Conservation (phyloP, 2,329 filamentous ascomycete genomes). For the Hypoxylon sp. region DNA sequence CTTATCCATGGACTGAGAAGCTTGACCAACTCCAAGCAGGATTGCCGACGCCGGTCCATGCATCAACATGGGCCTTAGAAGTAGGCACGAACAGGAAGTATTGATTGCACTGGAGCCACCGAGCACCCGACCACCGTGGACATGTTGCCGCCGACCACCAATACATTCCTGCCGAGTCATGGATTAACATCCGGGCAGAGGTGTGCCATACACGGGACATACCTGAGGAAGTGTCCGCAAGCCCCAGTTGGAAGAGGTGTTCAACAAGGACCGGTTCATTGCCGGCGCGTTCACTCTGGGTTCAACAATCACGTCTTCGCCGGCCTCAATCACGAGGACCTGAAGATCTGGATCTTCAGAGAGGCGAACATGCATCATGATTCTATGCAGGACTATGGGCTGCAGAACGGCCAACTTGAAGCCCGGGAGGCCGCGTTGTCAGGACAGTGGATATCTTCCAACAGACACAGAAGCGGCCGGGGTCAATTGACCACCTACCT, state of each 20-base stretch:
- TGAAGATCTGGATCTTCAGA: constrained; percentile 15
- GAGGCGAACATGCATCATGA: too few relatives aligned
- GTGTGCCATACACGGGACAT: constrained; percentile 15
- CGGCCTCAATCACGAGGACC: constrained; percentile 37
- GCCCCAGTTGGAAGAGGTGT: constrained; percentile 26
- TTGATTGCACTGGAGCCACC: constrained; percentile 40
- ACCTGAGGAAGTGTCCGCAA: constrained; percentile 35
- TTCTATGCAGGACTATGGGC: too few relatives aligned
- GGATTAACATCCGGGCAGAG: too few relatives aligned
- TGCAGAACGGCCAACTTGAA: too few relatives aligned
- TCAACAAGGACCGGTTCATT: constrained; percentile 16
- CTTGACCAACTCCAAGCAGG: constrained; percentile 37
- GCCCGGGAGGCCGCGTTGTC: too few relatives aligned
- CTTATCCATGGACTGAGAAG: too few relatives aligned
- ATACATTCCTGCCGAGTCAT: too few relatives aligned
- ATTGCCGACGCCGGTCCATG: constrained; percentile 37
- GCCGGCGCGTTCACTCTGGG: constrained; percentile 24
- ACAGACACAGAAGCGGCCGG: too few relatives aligned
- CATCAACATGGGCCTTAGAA: constrained; percentile 26
- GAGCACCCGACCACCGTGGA: constrained; percentile 30
- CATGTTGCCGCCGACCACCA: too few relatives aligned
- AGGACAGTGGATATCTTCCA: too few relatives aligned
- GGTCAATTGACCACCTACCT: too few relatives aligned
- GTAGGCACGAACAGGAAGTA: constrained; percentile 24
- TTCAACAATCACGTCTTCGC: constrained; percentile 24